Evolutionary conservation across 2,329 filamentous ascomycete genomes (phyloP), one percentile per base, ranked within the genome.

Genomic region (Xylaria polymorpha): DNA sequence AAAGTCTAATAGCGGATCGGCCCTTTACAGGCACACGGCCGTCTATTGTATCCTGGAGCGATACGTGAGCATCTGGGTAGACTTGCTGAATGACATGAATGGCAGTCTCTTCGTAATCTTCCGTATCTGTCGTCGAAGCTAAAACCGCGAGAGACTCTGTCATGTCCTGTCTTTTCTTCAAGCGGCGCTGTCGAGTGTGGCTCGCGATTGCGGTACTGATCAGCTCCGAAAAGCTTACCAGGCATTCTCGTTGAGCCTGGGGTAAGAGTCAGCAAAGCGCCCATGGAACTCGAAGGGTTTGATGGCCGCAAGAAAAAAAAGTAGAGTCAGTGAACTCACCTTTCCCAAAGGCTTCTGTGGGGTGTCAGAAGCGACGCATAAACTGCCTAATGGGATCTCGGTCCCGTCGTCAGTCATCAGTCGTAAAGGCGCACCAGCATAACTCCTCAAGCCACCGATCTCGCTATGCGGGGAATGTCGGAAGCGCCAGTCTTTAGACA

Each of bases 401-500:
- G 58, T n/a, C 14, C 67, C 67, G 43, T 62, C 58, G 18, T 69
- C 67, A 14, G 63, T 50, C 57, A 35, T 69, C 15, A 69, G 25
- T 29, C 67, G 57, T 25, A 66, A 39, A n/a, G 62, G 67, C 29
- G 58, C 46, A 25, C 67, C 67, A 14, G 67, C 67, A 37, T 66
- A 69, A 56, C 62, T 66, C 25, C 35, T 69, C 46, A 69, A 25
- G 3, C 67, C 62, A 41, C 57, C 62, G 4, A 62, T 48, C 62
- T 66, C 57, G 29, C 64, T 61, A 55, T 58, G 67, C 29, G 67
- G 67, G 1, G 67, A 69, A 44, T 62, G 29, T 18, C 44, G 55
- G 25, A 69, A 69, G n/a, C 67, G 67, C 67, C 67, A 69, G 57
- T 69, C 67, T 22, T 62, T 58, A 4, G 62, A 61, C 67, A 66